phyloP scores from a whole-genome alignment of 2,329 filamentous ascomycete genomes.

The Metarhizium guizhouense region DNA sequence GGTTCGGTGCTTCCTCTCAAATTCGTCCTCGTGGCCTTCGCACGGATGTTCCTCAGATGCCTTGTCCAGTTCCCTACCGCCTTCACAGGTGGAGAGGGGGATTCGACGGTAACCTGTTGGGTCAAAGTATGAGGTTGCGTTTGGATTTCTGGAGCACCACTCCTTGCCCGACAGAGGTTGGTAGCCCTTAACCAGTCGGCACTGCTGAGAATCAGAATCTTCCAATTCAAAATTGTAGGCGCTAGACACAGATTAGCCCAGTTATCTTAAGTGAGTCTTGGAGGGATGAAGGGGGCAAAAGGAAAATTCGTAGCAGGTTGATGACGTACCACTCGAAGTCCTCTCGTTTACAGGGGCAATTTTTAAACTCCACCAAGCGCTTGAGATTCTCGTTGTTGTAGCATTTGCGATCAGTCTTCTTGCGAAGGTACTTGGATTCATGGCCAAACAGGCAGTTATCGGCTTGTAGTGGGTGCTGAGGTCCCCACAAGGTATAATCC shows the following conservation, averaged over 20 bases:
- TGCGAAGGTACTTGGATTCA: slow-evolving; percentile 79
- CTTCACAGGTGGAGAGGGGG: slow-evolving; percentile 77
- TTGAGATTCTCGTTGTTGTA: slow-evolving; percentile 70
- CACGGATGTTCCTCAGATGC: slow-evolving; percentile 49
- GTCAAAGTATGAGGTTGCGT: slow-evolving; percentile 69
- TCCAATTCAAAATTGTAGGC: slow-evolving; percentile 90
- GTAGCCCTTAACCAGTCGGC: slow-evolving; percentile 66
- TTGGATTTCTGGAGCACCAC: slow-evolving; percentile 52
- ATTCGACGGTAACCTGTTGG: slow-evolving; percentile 84
- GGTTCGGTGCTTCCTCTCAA: slow-evolving; percentile 58
- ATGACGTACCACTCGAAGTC: slow-evolving; percentile 79
- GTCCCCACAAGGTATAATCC: slow-evolving; percentile 84
- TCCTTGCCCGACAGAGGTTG: slow-evolving; percentile 43
- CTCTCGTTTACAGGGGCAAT: slow-evolving; percentile 74
- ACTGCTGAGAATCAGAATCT: slow-evolving; percentile 63
- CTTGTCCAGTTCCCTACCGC: slow-evolving; percentile 67
- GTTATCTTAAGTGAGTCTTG: neutral
- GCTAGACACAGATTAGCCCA: slow-evolving; percentile 31
- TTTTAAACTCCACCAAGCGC: slow-evolving; percentile 61
- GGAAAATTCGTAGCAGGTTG: neutral
- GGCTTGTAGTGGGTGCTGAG: slow-evolving; percentile 69
- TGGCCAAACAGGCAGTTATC: slow-evolving; percentile 90
- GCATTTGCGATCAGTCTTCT: slow-evolving; percentile 69
- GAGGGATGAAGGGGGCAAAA: neutral
- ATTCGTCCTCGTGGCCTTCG: slow-evolving; percentile 74